Conservation (phyloP, 805 yeast genomes). For the Hanseniaspora meyeri region DNA sequence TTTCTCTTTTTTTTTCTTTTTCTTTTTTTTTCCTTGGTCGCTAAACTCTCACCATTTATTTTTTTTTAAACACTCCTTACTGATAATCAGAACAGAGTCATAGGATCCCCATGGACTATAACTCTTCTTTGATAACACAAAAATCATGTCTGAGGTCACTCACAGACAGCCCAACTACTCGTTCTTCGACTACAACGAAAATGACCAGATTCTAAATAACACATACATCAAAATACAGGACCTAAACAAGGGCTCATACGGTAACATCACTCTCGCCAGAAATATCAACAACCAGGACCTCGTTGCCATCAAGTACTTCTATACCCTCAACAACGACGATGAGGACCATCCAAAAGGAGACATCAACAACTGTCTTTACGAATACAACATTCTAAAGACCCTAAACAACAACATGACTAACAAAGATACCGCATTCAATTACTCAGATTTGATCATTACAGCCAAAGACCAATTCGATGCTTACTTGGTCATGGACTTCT, state of each 20-base stretch:
- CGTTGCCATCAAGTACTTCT: conserved; percentile 79
- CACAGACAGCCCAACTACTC: background rate
- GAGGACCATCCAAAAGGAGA: conserved; percentile 9
- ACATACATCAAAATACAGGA: conserved; percentile 59
- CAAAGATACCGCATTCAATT: conserved; percentile 33
- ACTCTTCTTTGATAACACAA: too few relatives aligned
- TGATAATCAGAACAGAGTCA: too few relatives aligned
- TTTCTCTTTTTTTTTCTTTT: too few relatives aligned
- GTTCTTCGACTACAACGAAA: conserved; percentile 1
- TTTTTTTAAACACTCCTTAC: too few relatives aligned
- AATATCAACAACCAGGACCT: conserved; percentile 42
- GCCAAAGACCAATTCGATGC: conserved; percentile 53
- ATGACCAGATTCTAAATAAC: conserved; percentile 31
- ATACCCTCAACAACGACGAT: conserved; percentile 36
- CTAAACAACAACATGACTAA: conserved; percentile 1
- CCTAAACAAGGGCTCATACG: conserved; percentile 87
- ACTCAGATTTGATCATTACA: conserved; percentile 38
- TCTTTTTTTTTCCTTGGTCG: too few relatives aligned
- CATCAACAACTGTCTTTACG: conserved; percentile 41
- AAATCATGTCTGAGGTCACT: background rate
- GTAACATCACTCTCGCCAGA: conserved; percentile 76
- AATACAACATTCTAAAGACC: conserved; percentile 43
- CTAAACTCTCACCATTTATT: too few relatives aligned
- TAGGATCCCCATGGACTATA: too few relatives aligned
- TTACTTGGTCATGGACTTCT: conserved; percentile 65